These are phyloP conservation scores for Aegilops longissima DNA, from an alignment of 176 grass and related monocot species.

Conservation along the genomic window DNA sequence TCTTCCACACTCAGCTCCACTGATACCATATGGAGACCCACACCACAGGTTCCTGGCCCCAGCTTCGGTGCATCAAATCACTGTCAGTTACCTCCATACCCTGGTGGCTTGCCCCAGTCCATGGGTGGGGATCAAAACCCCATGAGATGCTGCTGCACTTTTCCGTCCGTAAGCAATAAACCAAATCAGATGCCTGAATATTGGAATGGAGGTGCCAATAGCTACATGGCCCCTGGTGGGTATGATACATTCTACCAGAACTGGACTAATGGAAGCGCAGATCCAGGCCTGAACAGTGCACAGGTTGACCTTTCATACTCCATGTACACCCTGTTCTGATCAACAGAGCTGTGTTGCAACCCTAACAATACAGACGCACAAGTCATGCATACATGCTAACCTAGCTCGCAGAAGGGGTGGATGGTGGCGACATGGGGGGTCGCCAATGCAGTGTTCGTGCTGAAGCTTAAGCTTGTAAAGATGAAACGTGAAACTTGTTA, in stretches of 20 bases:
- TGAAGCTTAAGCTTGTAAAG: constrained; percentile 53
- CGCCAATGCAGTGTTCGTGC: constrained; percentile 24
- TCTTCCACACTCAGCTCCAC: constrained; percentile 22
- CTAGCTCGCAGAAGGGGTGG: constrained; percentile 39
- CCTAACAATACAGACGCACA: constrained; percentile 41
- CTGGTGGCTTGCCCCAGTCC: constrained; percentile 12
- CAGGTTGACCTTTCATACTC: constrained; percentile 33
- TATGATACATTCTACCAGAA: constrained; percentile 28
- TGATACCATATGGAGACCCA: constrained; percentile 10
- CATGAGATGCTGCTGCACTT: not conserved
- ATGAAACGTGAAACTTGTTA: constrained; percentile 26
- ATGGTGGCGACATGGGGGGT: constrained; percentile 18
- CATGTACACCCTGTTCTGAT: constrained; percentile 45
- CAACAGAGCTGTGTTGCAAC: not conserved
- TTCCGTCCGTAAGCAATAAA: constrained; percentile 7
- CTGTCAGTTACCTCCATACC: constrained; percentile 15
- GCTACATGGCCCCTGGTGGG: constrained; percentile 37
- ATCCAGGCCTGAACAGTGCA: constrained; percentile 30
- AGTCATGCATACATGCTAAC: constrained; percentile 44
- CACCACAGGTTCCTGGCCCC: constrained; percentile 9
- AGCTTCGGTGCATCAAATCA: constrained; percentile 32
- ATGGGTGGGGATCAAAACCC: constrained; percentile 14
- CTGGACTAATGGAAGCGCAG: constrained; percentile 34
- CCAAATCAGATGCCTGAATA: constrained; percentile 32
- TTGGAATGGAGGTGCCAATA: constrained; percentile 21